Evolutionary conservation across 2,329 filamentous ascomycete genomes (phyloP), one percentile per base, ranked within the genome.

Genomic region (Verticillium longisporum): DNA sequence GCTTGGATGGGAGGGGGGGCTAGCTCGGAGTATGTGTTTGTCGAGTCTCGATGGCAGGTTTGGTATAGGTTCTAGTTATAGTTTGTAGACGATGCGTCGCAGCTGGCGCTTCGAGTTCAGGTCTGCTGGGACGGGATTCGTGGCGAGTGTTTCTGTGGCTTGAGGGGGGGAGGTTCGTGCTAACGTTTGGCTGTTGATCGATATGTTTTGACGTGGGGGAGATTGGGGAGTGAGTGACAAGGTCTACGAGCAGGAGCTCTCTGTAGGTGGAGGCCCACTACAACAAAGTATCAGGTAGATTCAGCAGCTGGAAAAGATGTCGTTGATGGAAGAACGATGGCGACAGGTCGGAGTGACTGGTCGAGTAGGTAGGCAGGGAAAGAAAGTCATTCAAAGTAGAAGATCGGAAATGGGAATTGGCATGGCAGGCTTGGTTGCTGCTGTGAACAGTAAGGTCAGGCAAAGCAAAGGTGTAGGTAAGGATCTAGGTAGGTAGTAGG

Each of bases 141-240:
- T 9, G 45, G 45, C 18, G 45, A 18, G 45, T 18, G 45, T 21
- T 53, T n/a, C 45, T n/a, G n/a, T 53, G n/a, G n/a, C 9, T 13
- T 53, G 9, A 18, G 18, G 45, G 18, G 6, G 45, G 18, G 45
- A 45, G 38, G 38, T 15, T n/a, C 18, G 45, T 53, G 21, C 45
- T 21, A 26, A 53, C 7, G 38, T 31, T 53, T 32, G 58, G 63
- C 57, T 63, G 65, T 68, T 66, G 55, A 61, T 61, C 57, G 58
- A 61, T 58, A 61, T 36, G 55, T 59, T 33, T 31, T 50, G 34
- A 57, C 54, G 57, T 60, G 57, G 58, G 60, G 26, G 61, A 45
- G 57, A 45, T 56, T 56, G 18, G n/a, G n/a, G 21, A 18, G 10
- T 21, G 41, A 6, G 21, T 11, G 45, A 53, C 45, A n/a, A 21